These are phyloP conservation scores for Fraxinus sp. DNA, from an alignment of 305 asterid genomes.

Conservation along the genomic window DNA sequence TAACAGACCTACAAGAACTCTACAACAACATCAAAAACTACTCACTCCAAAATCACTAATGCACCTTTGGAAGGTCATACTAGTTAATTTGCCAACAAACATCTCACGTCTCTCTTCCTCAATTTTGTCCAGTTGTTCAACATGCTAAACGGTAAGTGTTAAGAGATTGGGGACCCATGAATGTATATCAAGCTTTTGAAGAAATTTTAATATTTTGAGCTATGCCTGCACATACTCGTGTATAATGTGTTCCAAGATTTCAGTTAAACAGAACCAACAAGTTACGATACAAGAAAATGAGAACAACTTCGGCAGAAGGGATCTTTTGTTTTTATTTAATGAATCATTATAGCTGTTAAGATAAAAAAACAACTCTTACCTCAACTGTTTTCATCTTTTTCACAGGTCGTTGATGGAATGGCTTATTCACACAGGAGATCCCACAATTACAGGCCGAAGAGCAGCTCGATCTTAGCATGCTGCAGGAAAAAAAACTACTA, in stretches of 20 bases:
- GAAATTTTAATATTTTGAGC: constrained; percentile 2
- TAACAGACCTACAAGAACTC: background rate
- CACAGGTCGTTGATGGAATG: constrained; percentile 82
- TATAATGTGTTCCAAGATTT: constrained; percentile 11
- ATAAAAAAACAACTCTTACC: constrained; percentile 44
- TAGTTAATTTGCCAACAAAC: background rate
- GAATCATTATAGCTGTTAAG: constrained; percentile 5
- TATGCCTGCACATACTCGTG: background rate
- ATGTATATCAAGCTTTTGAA: constrained; percentile 20
- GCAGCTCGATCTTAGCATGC: constrained; percentile 87
- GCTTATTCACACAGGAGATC: constrained; percentile 77
- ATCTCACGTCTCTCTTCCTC: background rate
- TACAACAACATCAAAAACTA: background rate
- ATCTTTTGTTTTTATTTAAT: background rate
- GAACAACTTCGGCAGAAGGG: background rate
- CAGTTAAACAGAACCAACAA: constrained; percentile 3
- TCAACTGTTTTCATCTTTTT: constrained; percentile 84
- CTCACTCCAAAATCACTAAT: background rate
- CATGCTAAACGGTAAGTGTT: background rate
- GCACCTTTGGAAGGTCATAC: background rate
- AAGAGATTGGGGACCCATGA: background rate
- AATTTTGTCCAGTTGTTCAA: background rate
- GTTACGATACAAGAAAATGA: constrained; percentile 16
- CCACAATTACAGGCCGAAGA: constrained; percentile 90
- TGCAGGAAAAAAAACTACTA: constrained; percentile 35